A percentile compares a stretch with the other conserved stretches of the same genome.
phyloP scores from a whole-genome alignment of 1,284 basidiomycete species.

The Pisolithus thermaeus region DNA sequence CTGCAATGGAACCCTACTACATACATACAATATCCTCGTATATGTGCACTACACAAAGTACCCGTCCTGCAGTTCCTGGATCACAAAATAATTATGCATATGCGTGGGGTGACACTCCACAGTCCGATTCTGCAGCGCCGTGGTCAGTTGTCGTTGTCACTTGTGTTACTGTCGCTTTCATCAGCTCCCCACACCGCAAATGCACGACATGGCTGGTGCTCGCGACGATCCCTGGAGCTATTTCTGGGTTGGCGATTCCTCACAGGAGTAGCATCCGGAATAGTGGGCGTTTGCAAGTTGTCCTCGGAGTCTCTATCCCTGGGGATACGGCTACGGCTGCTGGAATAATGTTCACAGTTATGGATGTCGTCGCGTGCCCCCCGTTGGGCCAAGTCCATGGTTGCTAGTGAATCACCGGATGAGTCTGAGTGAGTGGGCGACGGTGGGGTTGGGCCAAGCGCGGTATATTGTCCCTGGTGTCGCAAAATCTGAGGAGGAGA shows the following conservation, averaged over 20 bases:
- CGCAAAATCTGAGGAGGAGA: slow-evolving; percentile 40
- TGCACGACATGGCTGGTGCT: slow-evolving; percentile 48
- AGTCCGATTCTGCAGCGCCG: background rate
- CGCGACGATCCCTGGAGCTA: slow-evolving; percentile 29
- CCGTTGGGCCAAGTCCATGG: slow-evolving; percentile 31
- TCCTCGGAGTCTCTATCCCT: slow-evolving; percentile 49
- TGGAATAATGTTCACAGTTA: slow-evolving; percentile 36
- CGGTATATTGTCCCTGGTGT: slow-evolving; percentile 7
- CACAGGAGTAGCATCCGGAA: slow-evolving; percentile 32
- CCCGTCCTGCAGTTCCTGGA: no score
- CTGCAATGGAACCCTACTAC: background rate
- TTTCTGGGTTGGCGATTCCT: slow-evolving; percentile 35
- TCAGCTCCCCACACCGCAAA: slow-evolving; percentile 83
- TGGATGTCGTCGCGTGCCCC: slow-evolving; percentile 52
- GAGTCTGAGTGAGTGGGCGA: slow-evolving; percentile 35
- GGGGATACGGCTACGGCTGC: slow-evolving; percentile 50
- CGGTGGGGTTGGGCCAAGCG: slow-evolving; percentile 29
- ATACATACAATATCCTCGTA: slow-evolving; percentile 1
- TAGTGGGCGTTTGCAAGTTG: slow-evolving; percentile 55
- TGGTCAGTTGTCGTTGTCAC: slow-evolving; percentile 51
- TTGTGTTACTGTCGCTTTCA: slow-evolving; percentile 79
- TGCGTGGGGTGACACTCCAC: background rate
- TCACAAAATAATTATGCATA: background rate
- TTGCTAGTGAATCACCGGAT: slow-evolving; percentile 27
- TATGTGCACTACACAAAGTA: no score